Evolutionary conservation across 31 red algal genomes (phyloP).

Genomic region (Porphyra umbilicalis): DNA sequence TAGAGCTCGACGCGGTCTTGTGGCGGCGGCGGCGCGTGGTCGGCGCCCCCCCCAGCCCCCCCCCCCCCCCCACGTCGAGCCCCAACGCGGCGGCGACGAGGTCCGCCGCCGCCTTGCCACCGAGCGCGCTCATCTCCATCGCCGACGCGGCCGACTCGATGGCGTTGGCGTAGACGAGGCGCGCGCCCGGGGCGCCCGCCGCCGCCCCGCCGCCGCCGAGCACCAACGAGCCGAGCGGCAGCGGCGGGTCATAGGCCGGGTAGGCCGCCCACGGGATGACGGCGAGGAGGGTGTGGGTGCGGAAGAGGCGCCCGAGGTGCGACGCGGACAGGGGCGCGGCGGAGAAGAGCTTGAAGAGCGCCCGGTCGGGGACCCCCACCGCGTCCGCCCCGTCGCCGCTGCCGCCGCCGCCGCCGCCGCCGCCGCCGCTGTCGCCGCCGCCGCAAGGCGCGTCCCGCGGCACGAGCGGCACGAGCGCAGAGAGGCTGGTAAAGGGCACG

Average conservation of each 20-base stretch:
- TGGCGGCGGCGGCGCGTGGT: too few species aligned
- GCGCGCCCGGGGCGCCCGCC: neutral
- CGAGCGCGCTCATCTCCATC: conserved; percentile 79
- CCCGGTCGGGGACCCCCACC: neutral
- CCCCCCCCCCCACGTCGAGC: too few species aligned
- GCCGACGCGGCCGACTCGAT: conserved; percentile 65
- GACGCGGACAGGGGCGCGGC: neutral
- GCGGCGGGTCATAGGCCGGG: neutral
- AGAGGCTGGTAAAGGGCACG: neutral
- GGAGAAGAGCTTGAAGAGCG: neutral
- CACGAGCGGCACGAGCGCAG: neutral
- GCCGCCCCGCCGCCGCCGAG: neutral
- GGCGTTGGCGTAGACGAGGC: conserved; percentile 33
- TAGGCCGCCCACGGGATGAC: neutral
- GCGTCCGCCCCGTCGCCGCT: too few species aligned
- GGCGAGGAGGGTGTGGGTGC: neutral
- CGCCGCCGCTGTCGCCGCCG: too few species aligned
- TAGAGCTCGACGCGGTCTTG: too few species aligned
- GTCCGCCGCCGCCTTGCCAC: conserved; percentile 49
- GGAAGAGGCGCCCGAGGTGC: neutral
- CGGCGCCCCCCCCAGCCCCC: neutral
- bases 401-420: too few species aligned
- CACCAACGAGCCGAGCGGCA: neutral
- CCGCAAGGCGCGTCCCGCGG: too few species aligned
- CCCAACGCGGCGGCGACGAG: conserved; percentile 25